These are phyloP conservation scores for Vinca minor DNA, from an alignment of 257 asterid genomes.

Conservation along the genomic window DNA sequence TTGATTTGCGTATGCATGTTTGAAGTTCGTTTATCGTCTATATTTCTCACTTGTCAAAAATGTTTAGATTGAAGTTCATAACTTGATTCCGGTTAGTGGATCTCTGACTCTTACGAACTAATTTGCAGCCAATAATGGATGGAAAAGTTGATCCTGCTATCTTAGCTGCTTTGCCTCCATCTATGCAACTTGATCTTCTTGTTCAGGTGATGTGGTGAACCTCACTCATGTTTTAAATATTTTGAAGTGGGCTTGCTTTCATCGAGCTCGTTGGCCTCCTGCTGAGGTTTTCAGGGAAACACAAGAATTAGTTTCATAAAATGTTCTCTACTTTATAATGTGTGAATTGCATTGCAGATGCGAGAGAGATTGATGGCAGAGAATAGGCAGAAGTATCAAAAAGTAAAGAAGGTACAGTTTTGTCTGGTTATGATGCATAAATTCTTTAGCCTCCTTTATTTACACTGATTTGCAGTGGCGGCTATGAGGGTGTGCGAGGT, in stretches of 20 bases:
- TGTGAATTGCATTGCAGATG: conserved; percentile 46
- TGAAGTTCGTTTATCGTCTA: not conserved
- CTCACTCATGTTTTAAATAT: not conserved
- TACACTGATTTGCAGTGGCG: no score
- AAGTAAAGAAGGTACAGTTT: conserved; percentile 75
- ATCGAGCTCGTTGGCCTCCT: not conserved
- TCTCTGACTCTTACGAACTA: not conserved
- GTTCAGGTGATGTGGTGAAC: conserved; percentile 54
- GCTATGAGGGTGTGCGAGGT: no score
- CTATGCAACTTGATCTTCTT: conserved; percentile 99
- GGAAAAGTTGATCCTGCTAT: conserved; percentile 91
- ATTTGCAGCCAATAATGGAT: conserved; percentile 71
- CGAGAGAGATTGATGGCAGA: conserved; percentile 99
- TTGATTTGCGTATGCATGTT: not conserved
- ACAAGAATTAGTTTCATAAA: not conserved
- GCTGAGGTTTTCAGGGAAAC: not conserved
- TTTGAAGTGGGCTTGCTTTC: not conserved
- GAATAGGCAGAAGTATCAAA: conserved; percentile 92
- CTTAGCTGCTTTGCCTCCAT: conserved; percentile 90
- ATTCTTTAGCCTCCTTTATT: not conserved
- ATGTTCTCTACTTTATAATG: not conserved
- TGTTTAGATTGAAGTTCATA: not conserved
- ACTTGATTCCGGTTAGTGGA: not conserved
- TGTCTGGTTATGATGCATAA: not conserved
- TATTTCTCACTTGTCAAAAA: not conserved